These are phyloP conservation scores for Chenopodium berlandieri DNA, from an alignment of 148 eudicot species.

Conservation along the genomic window DNA sequence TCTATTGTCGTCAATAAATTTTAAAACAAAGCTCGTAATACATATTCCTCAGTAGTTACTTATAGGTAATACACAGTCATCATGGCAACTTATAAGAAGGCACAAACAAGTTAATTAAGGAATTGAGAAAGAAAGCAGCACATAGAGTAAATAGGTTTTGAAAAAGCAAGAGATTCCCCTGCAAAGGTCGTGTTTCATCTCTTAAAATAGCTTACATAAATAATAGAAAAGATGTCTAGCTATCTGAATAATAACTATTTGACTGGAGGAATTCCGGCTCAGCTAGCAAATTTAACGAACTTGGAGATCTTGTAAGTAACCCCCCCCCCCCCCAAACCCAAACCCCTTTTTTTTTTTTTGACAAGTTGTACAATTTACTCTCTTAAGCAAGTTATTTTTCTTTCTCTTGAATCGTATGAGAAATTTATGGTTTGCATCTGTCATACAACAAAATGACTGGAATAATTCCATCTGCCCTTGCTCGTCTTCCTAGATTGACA, in stretches of 20 bases:
- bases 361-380: neutral
- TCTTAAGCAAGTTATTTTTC: neutral
- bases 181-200: neutral
- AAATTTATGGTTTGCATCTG: slow-evolving; percentile 32
- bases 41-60: neutral
- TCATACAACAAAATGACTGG: slow-evolving; percentile 96
- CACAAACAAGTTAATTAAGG: neutral
- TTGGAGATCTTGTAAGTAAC: slow-evolving; percentile 89
- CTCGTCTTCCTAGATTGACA: slow-evolving; percentile 84
- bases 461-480: slow-evolving; percentile 71
- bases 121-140: neutral
- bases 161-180: neutral
- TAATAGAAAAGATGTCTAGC: slow-evolving; percentile 30
- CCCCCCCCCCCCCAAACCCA: too few relatives aligned
- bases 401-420: neutral
- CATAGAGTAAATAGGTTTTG: neutral
- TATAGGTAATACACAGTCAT: neutral
- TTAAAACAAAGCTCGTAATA: neutral
- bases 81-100: too few relatives aligned
- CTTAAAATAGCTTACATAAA: neutral
- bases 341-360: neutral
- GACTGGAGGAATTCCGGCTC: slow-evolving; percentile 92
- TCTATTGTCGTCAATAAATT: too few relatives aligned
- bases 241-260: slow-evolving; percentile 88
- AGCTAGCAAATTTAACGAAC: slow-evolving; percentile 83